A percentile compares a stretch with the other conserved stretches of the same genome.
These are phyloP conservation scores for Nannochloropsis salina DNA, from an alignment of 108 stramenopile species.

Conservation along the genomic window DNA sequence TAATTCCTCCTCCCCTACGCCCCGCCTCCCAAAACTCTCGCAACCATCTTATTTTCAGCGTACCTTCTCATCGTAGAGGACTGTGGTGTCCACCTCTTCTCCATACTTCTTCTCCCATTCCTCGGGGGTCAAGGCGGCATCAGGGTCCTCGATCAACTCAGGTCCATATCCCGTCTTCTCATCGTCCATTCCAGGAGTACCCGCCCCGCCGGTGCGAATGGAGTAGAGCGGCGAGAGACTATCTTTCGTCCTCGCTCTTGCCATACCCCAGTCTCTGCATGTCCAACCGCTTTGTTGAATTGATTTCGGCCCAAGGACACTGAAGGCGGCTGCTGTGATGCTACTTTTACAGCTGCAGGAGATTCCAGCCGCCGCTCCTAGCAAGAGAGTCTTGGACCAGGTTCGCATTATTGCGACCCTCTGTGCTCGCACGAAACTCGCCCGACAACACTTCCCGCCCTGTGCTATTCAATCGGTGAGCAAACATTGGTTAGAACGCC, in stretches of 20 bases:
- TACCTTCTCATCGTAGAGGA: slow-evolving; percentile 11
- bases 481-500: too few relatives aligned
- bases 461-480: too few relatives aligned
- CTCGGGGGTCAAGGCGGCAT: background rate
- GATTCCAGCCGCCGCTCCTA: background rate
- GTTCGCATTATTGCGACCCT: background rate
- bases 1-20: too few relatives aligned
- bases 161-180: slow-evolving; percentile 6
- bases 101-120: background rate
- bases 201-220: slow-evolving; percentile 1
- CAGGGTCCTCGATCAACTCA: slow-evolving; percentile 17
- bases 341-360: too few relatives aligned
- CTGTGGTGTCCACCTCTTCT: background rate
- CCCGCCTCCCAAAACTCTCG: background rate
- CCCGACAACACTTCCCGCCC: too few relatives aligned
- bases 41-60: slow-evolving; percentile 1
- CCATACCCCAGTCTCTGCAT: background rate
- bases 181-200: slow-evolving; percentile 6
- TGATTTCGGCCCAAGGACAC: too few relatives aligned
- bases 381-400: background rate
- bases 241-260: background rate
- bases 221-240: background rate
- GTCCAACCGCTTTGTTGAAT: background rate
- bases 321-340: too few relatives aligned
- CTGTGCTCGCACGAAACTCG: too few relatives aligned